Evolutionary conservation across 129 eudicot species (phyloP).

Genomic region (Ambrosia artemisiifolia): DNA sequence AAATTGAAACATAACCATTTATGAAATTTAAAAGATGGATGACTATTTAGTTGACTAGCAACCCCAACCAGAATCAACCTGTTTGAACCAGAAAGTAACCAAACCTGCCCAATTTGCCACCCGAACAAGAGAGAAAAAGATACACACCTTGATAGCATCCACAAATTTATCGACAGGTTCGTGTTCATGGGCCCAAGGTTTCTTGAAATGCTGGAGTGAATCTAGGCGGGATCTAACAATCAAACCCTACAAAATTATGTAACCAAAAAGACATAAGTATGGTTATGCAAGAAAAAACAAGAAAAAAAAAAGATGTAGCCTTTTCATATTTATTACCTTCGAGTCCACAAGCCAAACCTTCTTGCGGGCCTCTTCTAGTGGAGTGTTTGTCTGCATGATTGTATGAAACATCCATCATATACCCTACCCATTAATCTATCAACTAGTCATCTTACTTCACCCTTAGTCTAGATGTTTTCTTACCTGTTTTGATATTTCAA

Average conservation of each 20-base stretch:
- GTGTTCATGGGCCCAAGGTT: slow-evolving; percentile 98
- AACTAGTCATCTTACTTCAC: not conserved
- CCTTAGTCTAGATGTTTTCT: not conserved
- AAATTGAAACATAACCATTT: not conserved
- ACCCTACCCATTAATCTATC: not conserved
- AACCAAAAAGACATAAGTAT: not conserved
- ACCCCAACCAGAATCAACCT: not conserved
- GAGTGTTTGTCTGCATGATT: slow-evolving; percentile 66
- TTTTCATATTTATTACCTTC: slow-evolving; percentile 47
- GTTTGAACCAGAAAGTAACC: not conserved
- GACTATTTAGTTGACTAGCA: not conserved
- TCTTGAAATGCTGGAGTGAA: slow-evolving; percentile 90
- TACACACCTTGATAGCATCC: slow-evolving; percentile 80
- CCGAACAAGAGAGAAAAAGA: not conserved
- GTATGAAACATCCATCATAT: slow-evolving; percentile 15
- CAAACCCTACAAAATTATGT: slow-evolving; percentile 61
- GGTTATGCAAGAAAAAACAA: slow-evolving; percentile 1
- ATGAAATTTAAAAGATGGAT: not conserved
- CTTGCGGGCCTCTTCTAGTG: slow-evolving; percentile 87
- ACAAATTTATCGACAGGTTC: slow-evolving; percentile 61
- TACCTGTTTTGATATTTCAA: slow-evolving; percentile 97
- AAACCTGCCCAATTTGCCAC: not conserved
- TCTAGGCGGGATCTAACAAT: slow-evolving; percentile 82
- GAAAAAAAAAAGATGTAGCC: not conserved
- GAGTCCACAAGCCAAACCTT: slow-evolving; percentile 94